Conservation (phyloP, 2,329 filamentous ascomycete genomes). For the Clonostachys solani region DNA sequence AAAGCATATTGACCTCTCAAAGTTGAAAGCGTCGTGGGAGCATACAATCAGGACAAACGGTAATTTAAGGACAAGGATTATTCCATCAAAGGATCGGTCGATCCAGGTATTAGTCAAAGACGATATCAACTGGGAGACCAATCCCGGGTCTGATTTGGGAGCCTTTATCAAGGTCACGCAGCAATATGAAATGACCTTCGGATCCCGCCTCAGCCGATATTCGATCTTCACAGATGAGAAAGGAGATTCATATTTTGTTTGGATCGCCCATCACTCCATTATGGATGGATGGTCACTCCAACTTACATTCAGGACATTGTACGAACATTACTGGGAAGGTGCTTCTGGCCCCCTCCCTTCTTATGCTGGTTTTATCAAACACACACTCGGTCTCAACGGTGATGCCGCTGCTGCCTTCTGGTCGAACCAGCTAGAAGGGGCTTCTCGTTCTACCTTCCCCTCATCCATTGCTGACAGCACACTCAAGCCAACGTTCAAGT, state of each 20-base stretch:
- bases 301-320: slow-evolving; percentile 1
- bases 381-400: background rate
- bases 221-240: slow-evolving; percentile 2
- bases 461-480: background rate
- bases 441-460: background rate
- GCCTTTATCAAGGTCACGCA: background rate
- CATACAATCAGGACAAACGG: background rate
- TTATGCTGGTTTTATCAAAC: background rate
- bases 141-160: background rate
- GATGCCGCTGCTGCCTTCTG: background rate
- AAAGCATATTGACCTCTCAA: background rate
- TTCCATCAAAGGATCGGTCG: background rate
- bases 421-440: background rate
- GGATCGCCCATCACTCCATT: slow-evolving; percentile 15
- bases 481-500: background rate
- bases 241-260: slow-evolving; percentile 8
- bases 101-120: slow-evolving; percentile 2
- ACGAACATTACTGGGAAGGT: background rate
- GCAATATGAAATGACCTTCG: slow-evolving; percentile 8
- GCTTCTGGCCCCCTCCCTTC: background rate
- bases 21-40: background rate
- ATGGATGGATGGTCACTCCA: slow-evolving; percentile 16
- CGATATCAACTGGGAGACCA: background rate
- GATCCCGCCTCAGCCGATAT: slow-evolving; percentile 7
- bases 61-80: background rate